Evolutionary conservation across 768 basidiomycete species (phyloP).

Genomic region (Lentinula detonsa): DNA sequence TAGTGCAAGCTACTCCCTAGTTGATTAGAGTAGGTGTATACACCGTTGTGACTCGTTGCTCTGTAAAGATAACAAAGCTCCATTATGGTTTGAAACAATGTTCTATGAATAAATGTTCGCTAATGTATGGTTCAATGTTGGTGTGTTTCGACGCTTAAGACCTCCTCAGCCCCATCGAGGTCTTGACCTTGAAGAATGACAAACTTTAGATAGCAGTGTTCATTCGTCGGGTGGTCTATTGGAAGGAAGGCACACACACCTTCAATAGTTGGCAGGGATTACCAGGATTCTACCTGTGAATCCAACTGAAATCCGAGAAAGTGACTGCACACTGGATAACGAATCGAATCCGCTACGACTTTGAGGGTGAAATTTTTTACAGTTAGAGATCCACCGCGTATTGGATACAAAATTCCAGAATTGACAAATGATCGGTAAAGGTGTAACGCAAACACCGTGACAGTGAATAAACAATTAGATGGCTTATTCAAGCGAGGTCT

Average conservation of each 20-base stretch:
- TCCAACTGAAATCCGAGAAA: not conserved
- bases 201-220: not conserved
- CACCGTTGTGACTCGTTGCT: too few species aligned
- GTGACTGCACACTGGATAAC: not conserved
- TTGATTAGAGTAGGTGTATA: too few species aligned
- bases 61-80: too few species aligned
- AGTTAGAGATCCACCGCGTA: not conserved
- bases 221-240: not conserved
- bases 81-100: too few species aligned
- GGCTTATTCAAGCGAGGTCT: conserved; percentile 5
- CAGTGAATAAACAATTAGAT: conserved; percentile 5
- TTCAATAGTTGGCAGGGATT: not conserved
- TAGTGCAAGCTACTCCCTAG: too few species aligned
- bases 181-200: not conserved
- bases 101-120: too few species aligned
- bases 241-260: not conserved
- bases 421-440: not conserved
- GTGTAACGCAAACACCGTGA: conserved; percentile 1
- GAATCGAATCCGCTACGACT: not conserved
- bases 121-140: too few species aligned
- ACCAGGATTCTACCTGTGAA: not conserved
- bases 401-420: conserved; percentile 4
- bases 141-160: not conserved
- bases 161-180: not conserved
- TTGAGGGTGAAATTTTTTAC: not conserved